phyloP scores from a whole-genome alignment of 2,329 filamentous ascomycete species.

The Periconia sp. region DNA sequence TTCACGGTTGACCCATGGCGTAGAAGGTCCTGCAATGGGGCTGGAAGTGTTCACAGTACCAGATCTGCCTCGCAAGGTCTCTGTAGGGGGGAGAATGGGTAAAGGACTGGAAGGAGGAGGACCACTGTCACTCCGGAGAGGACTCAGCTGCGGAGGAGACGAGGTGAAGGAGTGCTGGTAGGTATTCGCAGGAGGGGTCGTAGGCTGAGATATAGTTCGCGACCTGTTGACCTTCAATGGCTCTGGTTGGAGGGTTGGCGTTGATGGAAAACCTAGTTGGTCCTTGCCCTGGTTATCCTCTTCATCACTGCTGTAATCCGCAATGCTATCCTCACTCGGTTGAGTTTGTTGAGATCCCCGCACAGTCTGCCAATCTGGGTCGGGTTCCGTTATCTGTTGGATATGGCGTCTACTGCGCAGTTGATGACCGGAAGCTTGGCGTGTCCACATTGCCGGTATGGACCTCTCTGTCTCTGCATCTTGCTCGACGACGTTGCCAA shows the following conservation, averaged over 20 bases:
- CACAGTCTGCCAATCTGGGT: conserved; percentile 41
- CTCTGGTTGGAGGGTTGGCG: conserved; percentile 17
- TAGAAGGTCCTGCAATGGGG: background rate
- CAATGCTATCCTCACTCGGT: conserved; percentile 27
- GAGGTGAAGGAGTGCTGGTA: conserved; percentile 28
- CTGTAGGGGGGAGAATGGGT: conserved; percentile 2
- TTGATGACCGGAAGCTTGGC: conserved; percentile 23
- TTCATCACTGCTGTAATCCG: conserved; percentile 33
- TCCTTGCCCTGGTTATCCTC: conserved; percentile 16
- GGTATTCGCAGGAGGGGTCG: background rate
- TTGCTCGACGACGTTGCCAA: conserved; percentile 29
- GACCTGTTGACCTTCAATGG: no score
- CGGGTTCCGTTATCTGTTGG: background rate
- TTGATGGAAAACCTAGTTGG: conserved; percentile 41
- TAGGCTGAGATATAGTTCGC: no score
- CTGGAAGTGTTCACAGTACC: background rate
- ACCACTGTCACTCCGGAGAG: background rate
- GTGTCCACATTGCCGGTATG: conserved; percentile 39
- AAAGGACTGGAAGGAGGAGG: conserved; percentile 14
- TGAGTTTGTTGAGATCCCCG: conserved; percentile 13
- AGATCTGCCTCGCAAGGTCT: background rate
- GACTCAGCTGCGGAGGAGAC: conserved; percentile 26
- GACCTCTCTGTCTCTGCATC: conserved; percentile 22
- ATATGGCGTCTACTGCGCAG: no score
- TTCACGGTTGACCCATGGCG: background rate